Evolutionary conservation across 2,329 filamentous ascomycete species (phyloP).

Genomic region (Alternaria sp.): DNA sequence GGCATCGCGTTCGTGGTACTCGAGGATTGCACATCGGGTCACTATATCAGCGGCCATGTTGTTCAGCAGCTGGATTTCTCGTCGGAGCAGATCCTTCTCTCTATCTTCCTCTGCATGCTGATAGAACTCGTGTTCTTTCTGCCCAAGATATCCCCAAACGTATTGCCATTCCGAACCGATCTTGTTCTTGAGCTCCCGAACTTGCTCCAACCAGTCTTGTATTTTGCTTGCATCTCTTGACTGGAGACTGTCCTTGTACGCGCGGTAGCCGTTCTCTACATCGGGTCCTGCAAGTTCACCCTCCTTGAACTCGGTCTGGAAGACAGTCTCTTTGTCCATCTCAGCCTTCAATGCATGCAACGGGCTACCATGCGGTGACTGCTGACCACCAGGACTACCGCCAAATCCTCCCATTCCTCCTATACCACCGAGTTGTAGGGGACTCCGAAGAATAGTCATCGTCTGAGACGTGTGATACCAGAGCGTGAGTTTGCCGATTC

Average conservation of each 20-base stretch:
- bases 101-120: constrained; percentile 10
- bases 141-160: constrained; percentile 19
- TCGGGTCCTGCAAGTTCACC: constrained; percentile 25
- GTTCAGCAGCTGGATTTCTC: constrained; percentile 26
- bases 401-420: not conserved
- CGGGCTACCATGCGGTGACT: not conserved
- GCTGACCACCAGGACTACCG: not conserved
- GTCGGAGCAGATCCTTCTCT: constrained; percentile 19
- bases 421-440: constrained; percentile 2
- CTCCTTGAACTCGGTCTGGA: constrained; percentile 20
- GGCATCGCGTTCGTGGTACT: constrained; percentile 21
- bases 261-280: constrained; percentile 18
- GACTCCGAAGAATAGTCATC: not conserved
- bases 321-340: constrained; percentile 8
- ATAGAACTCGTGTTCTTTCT: constrained; percentile 27
- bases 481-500: constrained; percentile 15
- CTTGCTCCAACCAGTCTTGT: constrained; percentile 19
- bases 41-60: constrained; percentile 11
- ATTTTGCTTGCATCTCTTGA: constrained; percentile 15
- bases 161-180: constrained; percentile 17
- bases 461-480: constrained; percentile 7
- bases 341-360: not conserved
- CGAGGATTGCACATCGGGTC: constrained; percentile 14
- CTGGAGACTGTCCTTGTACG: constrained; percentile 14
- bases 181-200: constrained; percentile 14